phyloP scores from a whole-genome alignment of 345 rosid species.

The Pseudoturritis turrita region DNA sequence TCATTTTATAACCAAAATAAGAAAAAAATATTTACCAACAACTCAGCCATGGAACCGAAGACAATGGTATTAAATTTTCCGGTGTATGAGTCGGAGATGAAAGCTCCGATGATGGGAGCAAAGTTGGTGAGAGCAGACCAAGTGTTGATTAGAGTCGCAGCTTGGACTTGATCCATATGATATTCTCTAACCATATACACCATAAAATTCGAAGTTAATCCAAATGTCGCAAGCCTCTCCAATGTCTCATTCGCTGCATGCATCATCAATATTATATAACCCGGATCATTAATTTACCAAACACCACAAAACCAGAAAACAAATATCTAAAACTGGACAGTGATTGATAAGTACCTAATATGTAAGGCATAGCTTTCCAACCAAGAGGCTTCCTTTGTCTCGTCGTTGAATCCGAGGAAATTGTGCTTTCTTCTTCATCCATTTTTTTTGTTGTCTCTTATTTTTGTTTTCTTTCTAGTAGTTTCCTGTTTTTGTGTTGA shows the following conservation, averaged over 20 bases:
- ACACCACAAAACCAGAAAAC: neutral
- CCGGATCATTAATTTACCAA: neutral
- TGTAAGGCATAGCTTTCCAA: constrained; percentile 82
- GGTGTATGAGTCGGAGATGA: constrained; percentile 45
- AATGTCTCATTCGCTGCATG: constrained; percentile 63
- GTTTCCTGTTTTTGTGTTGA: neutral
- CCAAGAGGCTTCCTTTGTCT: constrained; percentile 47
- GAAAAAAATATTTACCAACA: constrained; percentile 40
- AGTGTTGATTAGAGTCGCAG: constrained; percentile 50
- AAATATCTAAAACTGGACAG: neutral
- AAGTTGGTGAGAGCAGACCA: constrained; percentile 67
- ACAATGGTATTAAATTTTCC: constrained; percentile 54
- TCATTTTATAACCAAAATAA: neutral
- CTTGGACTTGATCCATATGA: constrained; percentile 55
- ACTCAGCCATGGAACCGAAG: constrained; percentile 43
- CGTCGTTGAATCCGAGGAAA: constrained; percentile 3
- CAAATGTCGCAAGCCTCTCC: constrained; percentile 67
- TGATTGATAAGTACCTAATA: constrained; percentile 44
- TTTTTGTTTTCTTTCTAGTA: neutral
- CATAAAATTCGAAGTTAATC: constrained; percentile 53
- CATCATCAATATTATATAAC: neutral
- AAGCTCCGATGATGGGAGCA: constrained; percentile 65
- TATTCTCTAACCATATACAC: constrained; percentile 56
- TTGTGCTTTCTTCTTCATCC: neutral
- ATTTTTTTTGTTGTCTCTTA: neutral